Evolutionary conservation across 495 filamentous ascomycete species (phyloP).

Genomic region (Tuber melanosporum): DNA sequence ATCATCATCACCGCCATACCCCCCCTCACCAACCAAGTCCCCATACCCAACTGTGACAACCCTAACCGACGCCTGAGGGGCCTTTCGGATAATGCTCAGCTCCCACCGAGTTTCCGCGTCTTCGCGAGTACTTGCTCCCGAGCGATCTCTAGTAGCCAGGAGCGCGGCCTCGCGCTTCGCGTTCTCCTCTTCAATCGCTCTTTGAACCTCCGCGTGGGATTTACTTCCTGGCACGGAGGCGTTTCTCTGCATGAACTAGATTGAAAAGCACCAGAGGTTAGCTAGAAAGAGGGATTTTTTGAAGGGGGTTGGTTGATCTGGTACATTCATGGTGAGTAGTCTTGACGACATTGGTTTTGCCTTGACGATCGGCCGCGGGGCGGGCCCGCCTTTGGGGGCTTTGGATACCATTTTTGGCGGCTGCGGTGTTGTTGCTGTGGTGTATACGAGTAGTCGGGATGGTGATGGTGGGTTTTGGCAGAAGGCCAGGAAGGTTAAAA

Average conservation of each 20-base stretch:
- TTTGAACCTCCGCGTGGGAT: constrained; percentile 51
- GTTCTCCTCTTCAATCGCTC: constrained; percentile 68
- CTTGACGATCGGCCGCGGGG: constrained; percentile 42
- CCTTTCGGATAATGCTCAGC: constrained; percentile 50
- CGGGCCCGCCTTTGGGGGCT: constrained; percentile 45
- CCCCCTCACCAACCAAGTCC: constrained; percentile 41
- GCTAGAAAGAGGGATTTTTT: background rate
- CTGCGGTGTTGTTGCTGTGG: constrained; percentile 9
- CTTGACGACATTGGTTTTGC: constrained; percentile 80
- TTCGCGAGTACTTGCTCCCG: background rate
- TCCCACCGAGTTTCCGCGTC: constrained; percentile 87
- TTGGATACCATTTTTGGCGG: constrained; percentile 43
- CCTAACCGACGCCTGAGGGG: constrained; percentile 19
- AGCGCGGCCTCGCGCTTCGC: constrained; percentile 64
- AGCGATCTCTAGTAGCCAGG: constrained; percentile 50
- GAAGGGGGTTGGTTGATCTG: constrained; percentile 13
- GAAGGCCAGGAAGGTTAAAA: background rate
- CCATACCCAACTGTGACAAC: constrained; percentile 48
- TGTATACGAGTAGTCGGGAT: background rate
- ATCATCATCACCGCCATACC: constrained; percentile 39
- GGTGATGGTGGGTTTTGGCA: background rate
- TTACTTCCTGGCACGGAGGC: constrained; percentile 50
- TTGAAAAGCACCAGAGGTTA: constrained; percentile 7
- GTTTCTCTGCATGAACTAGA: constrained; percentile 89
- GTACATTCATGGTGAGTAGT: constrained; percentile 83